Evolutionary conservation across 2,329 filamentous ascomycete species (phyloP).

Genomic region (Epichloe aotearoae): DNA sequence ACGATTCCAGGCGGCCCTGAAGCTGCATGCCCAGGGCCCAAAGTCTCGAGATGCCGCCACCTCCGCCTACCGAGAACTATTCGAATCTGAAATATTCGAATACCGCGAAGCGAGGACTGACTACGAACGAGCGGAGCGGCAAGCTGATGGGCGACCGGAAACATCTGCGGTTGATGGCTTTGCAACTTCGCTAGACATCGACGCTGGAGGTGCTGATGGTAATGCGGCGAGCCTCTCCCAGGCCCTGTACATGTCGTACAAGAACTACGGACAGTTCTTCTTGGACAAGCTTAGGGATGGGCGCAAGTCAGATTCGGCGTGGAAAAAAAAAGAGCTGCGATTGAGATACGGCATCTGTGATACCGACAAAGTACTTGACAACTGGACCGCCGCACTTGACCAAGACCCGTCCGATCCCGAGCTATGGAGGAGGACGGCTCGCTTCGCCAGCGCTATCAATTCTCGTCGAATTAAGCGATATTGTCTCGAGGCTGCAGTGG

Average conservation of each 20-base stretch:
- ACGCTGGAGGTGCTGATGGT: constrained; percentile 53
- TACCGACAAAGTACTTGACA: constrained; percentile 35
- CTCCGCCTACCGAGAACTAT: constrained; percentile 71
- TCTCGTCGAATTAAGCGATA: constrained; percentile 45
- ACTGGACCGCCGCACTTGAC: constrained; percentile 46
- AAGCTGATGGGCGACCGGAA: constrained; percentile 34
- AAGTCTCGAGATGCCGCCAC: constrained; percentile 61
- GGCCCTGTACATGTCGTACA: constrained; percentile 84
- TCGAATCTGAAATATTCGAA: constrained; percentile 85
- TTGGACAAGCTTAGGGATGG: constrained; percentile 46
- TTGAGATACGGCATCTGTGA: constrained; percentile 18
- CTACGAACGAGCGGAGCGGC: constrained; percentile 56
- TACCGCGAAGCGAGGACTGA: constrained; percentile 81
- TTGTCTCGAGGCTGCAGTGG: constrained; percentile 52
- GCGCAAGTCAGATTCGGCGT: constrained; percentile 37
- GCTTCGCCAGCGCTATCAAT: constrained; percentile 43
- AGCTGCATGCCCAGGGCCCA: constrained; percentile 79
- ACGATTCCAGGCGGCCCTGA: constrained; percentile 81
- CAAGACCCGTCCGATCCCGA: constrained; percentile 56
- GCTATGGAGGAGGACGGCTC: constrained; percentile 46
- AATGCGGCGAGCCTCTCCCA: constrained; percentile 73
- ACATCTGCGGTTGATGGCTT: constrained; percentile 30
- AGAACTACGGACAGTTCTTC: constrained; percentile 86
- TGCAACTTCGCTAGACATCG: constrained; percentile 37
- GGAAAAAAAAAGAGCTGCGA: constrained; percentile 16